Evolutionary conservation across 495 filamentous ascomycete species (phyloP).

Genomic region (Podospora pseudopauciseta): DNA sequence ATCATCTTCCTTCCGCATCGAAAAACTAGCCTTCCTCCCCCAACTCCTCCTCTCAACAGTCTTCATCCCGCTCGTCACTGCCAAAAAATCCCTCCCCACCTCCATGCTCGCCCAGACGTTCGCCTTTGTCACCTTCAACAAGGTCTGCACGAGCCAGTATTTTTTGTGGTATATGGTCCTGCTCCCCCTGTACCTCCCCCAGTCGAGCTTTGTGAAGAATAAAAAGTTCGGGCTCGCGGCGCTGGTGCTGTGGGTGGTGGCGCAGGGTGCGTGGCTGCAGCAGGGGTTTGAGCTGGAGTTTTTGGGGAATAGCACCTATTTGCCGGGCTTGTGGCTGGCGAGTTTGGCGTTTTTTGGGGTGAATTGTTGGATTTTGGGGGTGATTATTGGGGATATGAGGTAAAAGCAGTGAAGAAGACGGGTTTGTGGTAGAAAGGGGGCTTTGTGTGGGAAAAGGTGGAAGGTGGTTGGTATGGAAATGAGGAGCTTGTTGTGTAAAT

Average conservation of each 20-base stretch:
- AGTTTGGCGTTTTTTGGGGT: conserved; percentile 76
- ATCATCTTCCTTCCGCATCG: conserved; percentile 53
- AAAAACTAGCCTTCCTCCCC: conserved; percentile 81
- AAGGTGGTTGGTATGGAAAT: not conserved
- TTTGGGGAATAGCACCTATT: conserved; percentile 75
- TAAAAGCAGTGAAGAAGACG: not conserved
- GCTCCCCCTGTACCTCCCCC: conserved; percentile 83
- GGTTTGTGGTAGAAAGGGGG: not conserved
- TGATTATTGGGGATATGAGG: conserved; percentile 67
- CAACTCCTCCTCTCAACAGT: conserved; percentile 76
- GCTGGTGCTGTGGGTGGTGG: conserved; percentile 64
- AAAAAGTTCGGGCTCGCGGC: conserved; percentile 60
- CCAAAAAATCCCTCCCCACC: conserved; percentile 74
- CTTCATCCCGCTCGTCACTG: conserved; percentile 71
- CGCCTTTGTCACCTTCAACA: conserved; percentile 95
- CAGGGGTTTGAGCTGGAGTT: conserved; percentile 89
- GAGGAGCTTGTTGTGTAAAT: not conserved
- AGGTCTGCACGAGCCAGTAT: conserved; percentile 98
- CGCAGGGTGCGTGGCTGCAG: conserved; percentile 78
- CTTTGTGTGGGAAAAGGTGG: not conserved
- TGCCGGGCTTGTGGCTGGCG: conserved; percentile 75
- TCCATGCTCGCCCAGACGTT: conserved; percentile 99
- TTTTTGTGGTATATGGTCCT: conserved; percentile 97
- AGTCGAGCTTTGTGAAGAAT: conserved; percentile 62
- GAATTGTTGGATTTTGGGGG: conserved; percentile 81